Evolutionary conservation across 768 basidiomycete genomes (phyloP).

Genomic region (Gymnopilus junonius): DNA sequence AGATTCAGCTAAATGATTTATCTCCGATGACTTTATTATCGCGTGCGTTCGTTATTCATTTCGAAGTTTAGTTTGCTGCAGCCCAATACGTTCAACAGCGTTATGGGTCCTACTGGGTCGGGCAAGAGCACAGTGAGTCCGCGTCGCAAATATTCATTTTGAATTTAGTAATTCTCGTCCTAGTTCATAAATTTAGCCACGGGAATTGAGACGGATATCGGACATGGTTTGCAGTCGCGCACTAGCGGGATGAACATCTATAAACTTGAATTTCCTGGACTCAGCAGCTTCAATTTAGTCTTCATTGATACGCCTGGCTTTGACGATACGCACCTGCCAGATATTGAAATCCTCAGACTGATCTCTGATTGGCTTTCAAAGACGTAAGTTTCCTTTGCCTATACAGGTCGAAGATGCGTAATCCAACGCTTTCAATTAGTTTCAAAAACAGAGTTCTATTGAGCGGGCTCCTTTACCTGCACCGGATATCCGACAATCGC

Average conservation of each 20-base stretch:
- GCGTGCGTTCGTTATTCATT: background rate
- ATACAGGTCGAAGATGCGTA: background rate
- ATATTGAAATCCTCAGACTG: slow-evolving; percentile 13
- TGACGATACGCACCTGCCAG: slow-evolving; percentile 26
- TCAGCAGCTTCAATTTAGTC: slow-evolving; percentile 17
- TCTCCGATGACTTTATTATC: slow-evolving; percentile 1
- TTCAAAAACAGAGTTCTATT: slow-evolving; percentile 23
- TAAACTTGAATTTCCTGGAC: slow-evolving; percentile 16
- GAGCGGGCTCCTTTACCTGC: slow-evolving; percentile 39
- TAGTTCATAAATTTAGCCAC: slow-evolving; percentile 18
- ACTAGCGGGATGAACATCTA: slow-evolving; percentile 18
- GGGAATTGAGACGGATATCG: background rate
- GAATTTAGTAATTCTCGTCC: background rate
- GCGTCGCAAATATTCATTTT: background rate
- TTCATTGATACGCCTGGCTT: slow-evolving; percentile 34
- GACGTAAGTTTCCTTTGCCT: background rate
- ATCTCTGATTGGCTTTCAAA: slow-evolving; percentile 17
- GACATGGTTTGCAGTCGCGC: slow-evolving; percentile 15
- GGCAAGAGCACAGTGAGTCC: slow-evolving; percentile 33
- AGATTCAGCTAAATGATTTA: background rate
- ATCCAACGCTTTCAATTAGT: background rate
- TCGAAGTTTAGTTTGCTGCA: background rate
- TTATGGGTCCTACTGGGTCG: slow-evolving; percentile 34
- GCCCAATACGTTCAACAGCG: slow-evolving; percentile 11
- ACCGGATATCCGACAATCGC: slow-evolving; percentile 39